phyloP scores from a whole-genome alignment of 2,329 filamentous ascomycete species.

The Trichoderma sp. region DNA sequence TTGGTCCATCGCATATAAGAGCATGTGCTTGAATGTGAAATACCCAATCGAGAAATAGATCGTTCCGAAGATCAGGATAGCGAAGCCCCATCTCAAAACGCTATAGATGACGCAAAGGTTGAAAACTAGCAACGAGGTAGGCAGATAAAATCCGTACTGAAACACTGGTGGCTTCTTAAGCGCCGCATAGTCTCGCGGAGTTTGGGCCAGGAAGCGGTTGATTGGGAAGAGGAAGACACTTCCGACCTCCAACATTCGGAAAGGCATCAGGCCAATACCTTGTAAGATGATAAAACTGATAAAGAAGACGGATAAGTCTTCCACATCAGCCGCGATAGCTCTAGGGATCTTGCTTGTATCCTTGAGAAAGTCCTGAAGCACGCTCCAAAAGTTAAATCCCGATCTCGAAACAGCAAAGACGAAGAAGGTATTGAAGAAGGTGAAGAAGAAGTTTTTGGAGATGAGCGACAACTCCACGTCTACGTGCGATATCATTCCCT shows the following conservation, averaged over 20 bases:
- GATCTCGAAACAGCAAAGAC: slow-evolving; percentile 88
- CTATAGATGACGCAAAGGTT: slow-evolving; percentile 96
- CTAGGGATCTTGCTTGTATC: slow-evolving; percentile 78
- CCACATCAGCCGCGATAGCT: slow-evolving; percentile 72
- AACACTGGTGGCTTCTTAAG: slow-evolving; percentile 81
- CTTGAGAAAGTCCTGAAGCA: slow-evolving; percentile 70
- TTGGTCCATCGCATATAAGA: slow-evolving; percentile 98
- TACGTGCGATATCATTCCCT: slow-evolving; percentile 92
- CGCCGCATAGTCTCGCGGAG: slow-evolving; percentile 84
- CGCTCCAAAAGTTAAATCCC: slow-evolving; percentile 70
- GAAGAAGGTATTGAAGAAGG: slow-evolving; percentile 98
- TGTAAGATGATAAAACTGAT: slow-evolving; percentile 93
- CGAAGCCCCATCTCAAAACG: slow-evolving; percentile 74
- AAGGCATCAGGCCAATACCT: slow-evolving; percentile 87
- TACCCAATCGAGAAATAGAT: slow-evolving; percentile 81
- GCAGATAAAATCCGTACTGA: slow-evolving; percentile 94
- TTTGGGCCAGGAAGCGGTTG: slow-evolving; percentile 73
- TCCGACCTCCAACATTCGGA: slow-evolving; percentile 87
- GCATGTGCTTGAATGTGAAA: slow-evolving; percentile 94
- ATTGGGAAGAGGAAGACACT: slow-evolving; percentile 82
- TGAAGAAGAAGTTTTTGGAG: slow-evolving; percentile 99
- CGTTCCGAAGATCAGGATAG: slow-evolving; percentile 77
- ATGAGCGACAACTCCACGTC: slow-evolving; percentile 94
- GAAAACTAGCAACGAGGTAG: slow-evolving; percentile 87
- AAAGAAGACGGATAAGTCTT: slow-evolving; percentile 78